A percentile compares a stretch with the other conserved stretches of the same genome.
Conservation (phyloP, 768 basidiomycete species). For the Butyriboletus loyo region DNA sequence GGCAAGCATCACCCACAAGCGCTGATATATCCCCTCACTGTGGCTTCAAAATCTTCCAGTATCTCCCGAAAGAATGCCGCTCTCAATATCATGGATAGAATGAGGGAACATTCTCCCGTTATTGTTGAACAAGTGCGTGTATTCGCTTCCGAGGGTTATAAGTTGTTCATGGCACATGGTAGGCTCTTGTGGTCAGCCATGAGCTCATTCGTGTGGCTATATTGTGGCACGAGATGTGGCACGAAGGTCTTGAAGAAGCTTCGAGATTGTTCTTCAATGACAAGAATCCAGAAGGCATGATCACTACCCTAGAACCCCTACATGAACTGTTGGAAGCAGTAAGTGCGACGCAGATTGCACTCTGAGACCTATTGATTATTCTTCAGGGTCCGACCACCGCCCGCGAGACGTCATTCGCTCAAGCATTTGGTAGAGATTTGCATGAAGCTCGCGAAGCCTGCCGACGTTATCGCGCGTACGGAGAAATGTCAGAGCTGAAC, state of each 20-base stretch:
- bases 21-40: constrained; percentile 91
- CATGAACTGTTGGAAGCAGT: constrained; percentile 91
- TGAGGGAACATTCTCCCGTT: constrained; percentile 84
- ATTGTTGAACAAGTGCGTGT: constrained; percentile 82
- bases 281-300: constrained; percentile 97
- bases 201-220: constrained; percentile 98
- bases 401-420: constrained; percentile 91
- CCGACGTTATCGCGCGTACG: constrained; percentile 78
- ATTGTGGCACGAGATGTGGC: constrained; percentile 98
- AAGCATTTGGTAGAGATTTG: constrained; percentile 90
- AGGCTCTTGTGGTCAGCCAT: constrained; percentile 86
- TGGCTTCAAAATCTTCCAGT: constrained; percentile 95
- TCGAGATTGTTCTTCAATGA: constrained; percentile 96
- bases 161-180: constrained; percentile 2
- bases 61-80: constrained; percentile 78
- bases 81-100: constrained; percentile 81
- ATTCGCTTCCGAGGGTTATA: neutral
- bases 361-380: constrained; percentile 1
- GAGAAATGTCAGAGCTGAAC: constrained; percentile 87
- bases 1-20: constrained; percentile 98
- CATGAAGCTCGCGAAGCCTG: constrained; percentile 91
- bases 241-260: constrained; percentile 97
- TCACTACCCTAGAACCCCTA: constrained; percentile 84
- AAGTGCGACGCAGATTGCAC: constrained; percentile 20
- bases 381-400: constrained; percentile 87